Base-by-base conservation (phyloP, 1,139 yeast species). In the Candida sp. region DNA sequence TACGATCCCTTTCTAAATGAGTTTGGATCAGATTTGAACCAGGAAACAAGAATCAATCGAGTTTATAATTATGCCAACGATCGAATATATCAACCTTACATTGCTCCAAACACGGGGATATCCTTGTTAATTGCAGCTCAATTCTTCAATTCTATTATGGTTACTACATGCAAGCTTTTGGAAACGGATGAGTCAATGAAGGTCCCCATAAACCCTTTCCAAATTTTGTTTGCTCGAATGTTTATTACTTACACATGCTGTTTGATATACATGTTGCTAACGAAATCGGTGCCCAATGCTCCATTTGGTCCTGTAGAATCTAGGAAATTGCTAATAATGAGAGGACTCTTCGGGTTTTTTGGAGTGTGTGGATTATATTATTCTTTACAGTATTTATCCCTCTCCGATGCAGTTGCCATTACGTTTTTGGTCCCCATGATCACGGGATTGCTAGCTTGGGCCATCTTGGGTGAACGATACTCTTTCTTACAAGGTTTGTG, bases 361-460 rank as follows among this genome's bases (percentile, higher is more conserved):
- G 96, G 96, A 2, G 90, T 86, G 3, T 84, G 84, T 59, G 84
- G 89, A 3, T 64, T 84, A 57, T 89, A 88, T 60, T 87, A 74
- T 59, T 81, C 96, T 2, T 68, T 90, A 49, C 76, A 82, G 63
- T 87, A 86, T 59, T 70, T 90, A 39, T 79, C 88, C 44, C 74
- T 87, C n/a, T 81, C 89, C 40, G 79, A 73, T 54, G 89, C 95
- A 0, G 84, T 87, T 1, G 85, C 88, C 12, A 82, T 90, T 44
- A 82, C 95, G 1, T 90, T 89, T 53, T 64, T 90, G 51, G 73
- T 83, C 0, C 97, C 97, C 0, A 76, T 87, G 49, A 76, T 85
- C 22, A 86, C 96, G 0, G 88, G 90, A 0, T 66, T 88, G 33
- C 63, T 85, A 45, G 96, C 97, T 0, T 83, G 83, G 75, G 53